Conservation (phyloP, 331 rosid genomes). For the Pyracantha coccinea region DNA sequence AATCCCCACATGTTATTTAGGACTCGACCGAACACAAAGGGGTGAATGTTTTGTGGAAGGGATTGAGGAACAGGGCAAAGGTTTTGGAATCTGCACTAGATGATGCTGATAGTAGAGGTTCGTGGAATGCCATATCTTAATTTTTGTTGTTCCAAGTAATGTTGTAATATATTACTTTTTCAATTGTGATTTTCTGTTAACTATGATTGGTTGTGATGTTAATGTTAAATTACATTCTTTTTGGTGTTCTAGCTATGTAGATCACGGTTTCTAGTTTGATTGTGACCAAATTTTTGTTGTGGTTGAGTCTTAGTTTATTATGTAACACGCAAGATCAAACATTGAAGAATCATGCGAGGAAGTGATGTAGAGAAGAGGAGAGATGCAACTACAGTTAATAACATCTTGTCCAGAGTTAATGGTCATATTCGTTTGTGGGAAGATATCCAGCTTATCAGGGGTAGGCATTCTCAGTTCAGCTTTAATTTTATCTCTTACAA, state of each 20-base stretch:
- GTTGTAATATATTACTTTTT: background rate
- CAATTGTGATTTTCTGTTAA: background rate
- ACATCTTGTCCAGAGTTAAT: slow-evolving; percentile 60
- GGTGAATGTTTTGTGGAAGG: too few species aligned
- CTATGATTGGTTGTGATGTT: background rate
- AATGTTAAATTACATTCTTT: background rate
- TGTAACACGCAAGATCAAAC: slow-evolving; percentile 35
- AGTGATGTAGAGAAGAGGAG: slow-evolving; percentile 64
- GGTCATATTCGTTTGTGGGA: slow-evolving; percentile 66
- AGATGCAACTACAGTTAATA: slow-evolving; percentile 46
- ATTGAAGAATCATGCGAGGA: slow-evolving; percentile 67
- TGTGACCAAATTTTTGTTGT: background rate
- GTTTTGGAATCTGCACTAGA: slow-evolving; percentile 33
- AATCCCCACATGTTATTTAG: too few species aligned
- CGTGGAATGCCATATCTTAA: slow-evolving; percentile 4
- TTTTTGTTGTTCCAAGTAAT: background rate
- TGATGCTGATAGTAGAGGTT: slow-evolving; percentile 47
- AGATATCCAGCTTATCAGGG: slow-evolving; percentile 57
- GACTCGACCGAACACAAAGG: too few species aligned
- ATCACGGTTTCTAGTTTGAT: background rate
- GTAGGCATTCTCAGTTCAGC: slow-evolving; percentile 67
- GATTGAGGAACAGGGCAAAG: too few species aligned
- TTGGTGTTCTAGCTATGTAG: background rate
- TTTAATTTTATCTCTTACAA: slow-evolving; percentile 21
- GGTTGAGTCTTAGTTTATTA: slow-evolving; percentile 19